phyloP scores from a whole-genome alignment of 306 rosid genomes.

The Abrus pulchellus region DNA sequence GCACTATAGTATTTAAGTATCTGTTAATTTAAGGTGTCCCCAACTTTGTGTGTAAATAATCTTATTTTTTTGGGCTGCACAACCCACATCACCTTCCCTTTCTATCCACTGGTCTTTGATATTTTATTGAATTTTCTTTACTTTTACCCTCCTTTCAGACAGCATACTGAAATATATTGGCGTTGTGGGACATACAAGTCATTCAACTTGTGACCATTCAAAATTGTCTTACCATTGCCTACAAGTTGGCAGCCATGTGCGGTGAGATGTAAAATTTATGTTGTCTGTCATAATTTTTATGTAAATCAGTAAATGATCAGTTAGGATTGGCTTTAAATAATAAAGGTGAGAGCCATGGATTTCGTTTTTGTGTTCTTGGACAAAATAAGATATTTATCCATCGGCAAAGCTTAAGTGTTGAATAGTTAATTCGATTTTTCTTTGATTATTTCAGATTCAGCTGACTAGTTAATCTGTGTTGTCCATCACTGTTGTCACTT shows the following conservation, averaged over 20 bases:
- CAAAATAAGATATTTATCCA: slow-evolving; percentile 27
- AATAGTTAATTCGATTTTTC: slow-evolving; percentile 23
- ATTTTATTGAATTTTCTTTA: slow-evolving; percentile 16
- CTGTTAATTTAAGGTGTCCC: slow-evolving; percentile 8
- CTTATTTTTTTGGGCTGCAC: slow-evolving; percentile 22
- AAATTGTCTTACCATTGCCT: slow-evolving; percentile 74
- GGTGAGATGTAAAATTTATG: slow-evolving; percentile 56
- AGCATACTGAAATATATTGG: slow-evolving; percentile 61
- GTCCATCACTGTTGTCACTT: slow-evolving; percentile 1
- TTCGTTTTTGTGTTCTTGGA: slow-evolving; percentile 42
- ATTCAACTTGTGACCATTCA: slow-evolving; percentile 53
- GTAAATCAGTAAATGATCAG: slow-evolving; percentile 24
- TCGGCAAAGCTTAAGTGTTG: slow-evolving; percentile 29
- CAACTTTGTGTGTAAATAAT: slow-evolving; percentile 15
- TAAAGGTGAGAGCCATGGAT: slow-evolving; percentile 14
- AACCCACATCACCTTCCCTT: slow-evolving; percentile 5
- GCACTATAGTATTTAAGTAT: slow-evolving; percentile 31
- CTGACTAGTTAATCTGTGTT: slow-evolving; percentile 5
- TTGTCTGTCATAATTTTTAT: slow-evolving; percentile 26
- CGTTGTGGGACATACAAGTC: slow-evolving; percentile 47
- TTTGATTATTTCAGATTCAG: slow-evolving; percentile 36
- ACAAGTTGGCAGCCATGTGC: slow-evolving; percentile 69
- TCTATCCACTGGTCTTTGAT: background rate
- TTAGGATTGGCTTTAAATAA: slow-evolving; percentile 34
- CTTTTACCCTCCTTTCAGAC: slow-evolving; percentile 60